These are phyloP conservation scores for Gossypium gossypioides DNA, from an alignment of 441 rosid genomes.

Conservation along the genomic window DNA sequence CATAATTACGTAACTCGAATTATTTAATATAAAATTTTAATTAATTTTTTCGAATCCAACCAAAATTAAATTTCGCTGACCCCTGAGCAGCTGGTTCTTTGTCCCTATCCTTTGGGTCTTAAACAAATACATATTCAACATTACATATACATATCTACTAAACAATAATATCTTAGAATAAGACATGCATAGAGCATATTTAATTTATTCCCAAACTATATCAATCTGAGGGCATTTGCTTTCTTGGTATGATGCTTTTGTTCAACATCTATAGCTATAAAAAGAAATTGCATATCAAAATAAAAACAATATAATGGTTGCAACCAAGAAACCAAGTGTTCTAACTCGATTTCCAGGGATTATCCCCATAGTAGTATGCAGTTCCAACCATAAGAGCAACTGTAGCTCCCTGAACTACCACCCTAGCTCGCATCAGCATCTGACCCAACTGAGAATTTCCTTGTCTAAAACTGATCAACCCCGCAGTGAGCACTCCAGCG, in stretches of 20 bases:
- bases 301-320: background rate
- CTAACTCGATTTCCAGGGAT: slow-evolving; percentile 57
- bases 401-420: slow-evolving; percentile 90
- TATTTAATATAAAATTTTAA: too few species aligned
- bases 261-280: background rate
- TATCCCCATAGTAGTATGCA: slow-evolving; percentile 77
- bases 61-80: too few species aligned
- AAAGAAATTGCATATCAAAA: background rate
- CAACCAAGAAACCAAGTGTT: background rate
- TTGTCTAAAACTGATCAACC: slow-evolving; percentile 75
- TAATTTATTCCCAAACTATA: background rate
- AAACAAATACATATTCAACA: background rate
- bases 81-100: too few species aligned
- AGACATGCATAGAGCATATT: background rate
- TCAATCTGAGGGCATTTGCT: background rate
- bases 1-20: too few species aligned
- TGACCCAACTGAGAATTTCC: slow-evolving; percentile 89
- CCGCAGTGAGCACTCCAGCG: slow-evolving; percentile 94
- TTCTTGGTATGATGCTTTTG: background rate
- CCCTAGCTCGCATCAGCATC: slow-evolving; percentile 86
- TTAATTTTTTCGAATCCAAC: too few species aligned
- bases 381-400: slow-evolving; percentile 94
- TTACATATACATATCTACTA: background rate
- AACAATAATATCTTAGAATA: background rate
- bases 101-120: too few species aligned